Base-by-base conservation (phyloP, 192 early-diverging fungal genomes). In the Mortierella antarctica region DNA sequence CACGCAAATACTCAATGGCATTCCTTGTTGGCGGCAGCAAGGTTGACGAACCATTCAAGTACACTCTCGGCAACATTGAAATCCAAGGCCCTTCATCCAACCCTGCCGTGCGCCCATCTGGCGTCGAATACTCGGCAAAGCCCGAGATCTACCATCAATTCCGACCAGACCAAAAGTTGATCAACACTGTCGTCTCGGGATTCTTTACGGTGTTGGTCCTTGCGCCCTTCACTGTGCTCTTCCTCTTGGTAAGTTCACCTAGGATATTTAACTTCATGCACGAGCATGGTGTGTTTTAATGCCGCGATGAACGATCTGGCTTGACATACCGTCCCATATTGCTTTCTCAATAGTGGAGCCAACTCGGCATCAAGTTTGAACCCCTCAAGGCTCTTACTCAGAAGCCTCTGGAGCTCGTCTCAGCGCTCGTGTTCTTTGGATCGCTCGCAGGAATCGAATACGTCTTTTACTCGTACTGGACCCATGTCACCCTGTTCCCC, bases 111-210 rank as follows among this genome's bases (percentile, higher is more conserved):
- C 77, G 77, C 8, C 70, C 77, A 8, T 39, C 45, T 9, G 68
- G 70, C 49, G 47, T 73, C 53, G 46, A 62, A 18, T 73, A 65
- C 79, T 62, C 71, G 80, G 62, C 46, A 44, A 77, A 79, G 41
- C 83, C 83, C 39, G 87, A 88, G 57, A 88, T 88, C 50, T 67
- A 85, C 63, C 87, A 88, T 48, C 75, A 83, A 39, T 88, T 88
- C 73, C 82, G 87, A 45, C 53, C 82, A 62, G 82, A 75, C 51
- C 82, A 85, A 46, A 86, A 82, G 48, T 67, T 87, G 82, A 86
- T 86, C 57, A 65, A 84, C 48, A 57, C 51, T n/a, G 69, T 66
- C 49, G 71, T 88, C 49, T 86, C 85, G 4, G 65, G 74, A 13
- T 20, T 80, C 5, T 85, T 85, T 61, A 70, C 82, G 6, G 23